Evolutionary conservation across 768 basidiomycete genomes (phyloP).

Genomic region (Serendipita sp.): DNA sequence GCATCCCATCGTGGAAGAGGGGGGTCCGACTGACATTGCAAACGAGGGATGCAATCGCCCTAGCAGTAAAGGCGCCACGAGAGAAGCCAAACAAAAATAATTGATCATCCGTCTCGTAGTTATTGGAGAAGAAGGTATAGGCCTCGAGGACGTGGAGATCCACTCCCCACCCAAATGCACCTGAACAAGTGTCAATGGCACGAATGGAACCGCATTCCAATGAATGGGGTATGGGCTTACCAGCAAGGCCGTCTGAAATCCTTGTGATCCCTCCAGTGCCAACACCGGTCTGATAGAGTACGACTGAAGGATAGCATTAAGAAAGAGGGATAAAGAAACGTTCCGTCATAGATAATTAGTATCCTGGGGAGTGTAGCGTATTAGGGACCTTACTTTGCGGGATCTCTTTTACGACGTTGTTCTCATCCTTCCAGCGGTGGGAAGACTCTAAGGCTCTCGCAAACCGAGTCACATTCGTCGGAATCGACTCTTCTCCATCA

Average conservation of each 20-base stretch:
- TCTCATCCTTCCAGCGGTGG: background rate
- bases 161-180: background rate
- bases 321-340: background rate
- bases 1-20: constrained; percentile 12
- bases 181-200: background rate
- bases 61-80: too few species aligned
- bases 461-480: background rate
- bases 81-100: background rate
- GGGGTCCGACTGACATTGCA: constrained; percentile 6
- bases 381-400: background rate
- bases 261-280: background rate
- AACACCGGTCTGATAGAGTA: constrained; percentile 1
- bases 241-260: background rate
- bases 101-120: constrained; percentile 9
- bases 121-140: constrained; percentile 4
- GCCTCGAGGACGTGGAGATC: constrained; percentile 3
- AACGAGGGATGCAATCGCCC: too few species aligned
- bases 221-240: background rate
- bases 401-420: background rate
- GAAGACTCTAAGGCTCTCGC: background rate
- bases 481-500: background rate
- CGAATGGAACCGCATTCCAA: background rate
- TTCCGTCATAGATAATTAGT: background rate
- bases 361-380: background rate
- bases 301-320: background rate